These are phyloP conservation scores for Trichoderma asperellum DNA, from an alignment of 2,329 filamentous ascomycete species.

Conservation along the genomic window DNA sequence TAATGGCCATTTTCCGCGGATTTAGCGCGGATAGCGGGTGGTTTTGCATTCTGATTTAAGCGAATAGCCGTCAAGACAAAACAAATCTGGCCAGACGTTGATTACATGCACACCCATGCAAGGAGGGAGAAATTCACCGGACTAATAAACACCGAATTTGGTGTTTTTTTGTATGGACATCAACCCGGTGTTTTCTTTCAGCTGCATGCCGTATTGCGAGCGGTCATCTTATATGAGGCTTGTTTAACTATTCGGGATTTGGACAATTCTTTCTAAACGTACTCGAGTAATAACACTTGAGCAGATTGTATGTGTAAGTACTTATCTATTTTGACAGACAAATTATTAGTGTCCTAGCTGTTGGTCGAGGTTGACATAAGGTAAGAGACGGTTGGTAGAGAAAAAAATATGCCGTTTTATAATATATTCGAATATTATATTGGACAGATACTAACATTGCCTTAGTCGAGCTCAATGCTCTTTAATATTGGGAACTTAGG, in stretches of 20 bases:
- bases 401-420: background rate
- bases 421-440: background rate
- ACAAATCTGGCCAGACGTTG: background rate
- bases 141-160: background rate
- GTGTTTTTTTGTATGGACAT: background rate
- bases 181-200: background rate
- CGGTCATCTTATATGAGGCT: background rate
- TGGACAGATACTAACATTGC: background rate
- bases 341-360: too few species aligned
- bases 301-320: background rate
- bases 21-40: background rate
- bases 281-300: background rate
- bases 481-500: background rate
- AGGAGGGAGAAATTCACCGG: background rate
- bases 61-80: background rate
- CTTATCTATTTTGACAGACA: too few species aligned
- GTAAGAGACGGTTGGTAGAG: background rate
- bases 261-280: background rate
- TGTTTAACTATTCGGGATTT: background rate
- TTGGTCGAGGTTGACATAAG: too few species aligned
- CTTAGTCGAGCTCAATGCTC: background rate
- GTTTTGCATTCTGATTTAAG: background rate
- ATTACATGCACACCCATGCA: too few species aligned
- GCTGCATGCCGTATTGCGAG: background rate
- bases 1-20: too few species aligned